Evolutionary conservation across 805 yeast species (phyloP).

Genomic region (Candida jianshihensis): DNA sequence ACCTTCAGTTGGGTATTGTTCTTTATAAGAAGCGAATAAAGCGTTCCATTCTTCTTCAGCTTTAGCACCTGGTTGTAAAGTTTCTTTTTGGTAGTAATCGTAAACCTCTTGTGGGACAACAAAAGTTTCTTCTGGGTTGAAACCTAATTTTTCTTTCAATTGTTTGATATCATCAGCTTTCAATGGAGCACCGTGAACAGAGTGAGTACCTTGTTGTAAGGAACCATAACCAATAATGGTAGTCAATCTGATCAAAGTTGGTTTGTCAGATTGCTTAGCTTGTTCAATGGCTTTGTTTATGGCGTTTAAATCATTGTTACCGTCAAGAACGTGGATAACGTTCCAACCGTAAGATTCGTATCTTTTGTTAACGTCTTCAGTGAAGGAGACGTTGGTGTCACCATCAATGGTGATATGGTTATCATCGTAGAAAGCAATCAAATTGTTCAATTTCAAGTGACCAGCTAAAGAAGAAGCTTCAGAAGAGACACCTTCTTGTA

Average conservation of each 20-base stretch:
- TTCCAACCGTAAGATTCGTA: constrained; percentile 95
- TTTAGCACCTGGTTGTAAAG: constrained; percentile 54
- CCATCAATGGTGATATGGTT: constrained; percentile 97
- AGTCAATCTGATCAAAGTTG: constrained; percentile 80
- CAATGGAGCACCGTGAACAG: constrained; percentile 95
- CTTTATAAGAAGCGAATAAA: constrained; percentile 51
- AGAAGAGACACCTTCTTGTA: constrained; percentile 95
- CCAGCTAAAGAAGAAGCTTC: constrained; percentile 96
- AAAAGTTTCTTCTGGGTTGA: constrained; percentile 78
- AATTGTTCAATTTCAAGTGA: constrained; percentile 86
- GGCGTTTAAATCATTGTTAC: constrained; percentile 70
- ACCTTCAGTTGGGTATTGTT: constrained; percentile 71
- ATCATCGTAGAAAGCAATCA: constrained; percentile 94
- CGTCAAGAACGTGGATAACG: constrained; percentile 67
- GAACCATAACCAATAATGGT: constrained; percentile 97
- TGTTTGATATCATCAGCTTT: constrained; percentile 88
- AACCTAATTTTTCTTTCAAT: constrained; percentile 77
- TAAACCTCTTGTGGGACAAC: constrained; percentile 78
- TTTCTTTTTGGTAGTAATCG: constrained; percentile 51
- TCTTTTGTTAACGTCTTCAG: constrained; percentile 83
- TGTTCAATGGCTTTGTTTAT: constrained; percentile 68
- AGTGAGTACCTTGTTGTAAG: constrained; percentile 71
- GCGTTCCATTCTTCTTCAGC: constrained; percentile 72
- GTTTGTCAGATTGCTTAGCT: constrained; percentile 82
- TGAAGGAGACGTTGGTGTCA: constrained; percentile 79